A percentile compares a stretch with the other conserved stretches of the same genome.
These are phyloP conservation scores for Cystofilobasidium bisporidii DNA, from an alignment of 768 basidiomycete species.

Conservation along the genomic window DNA sequence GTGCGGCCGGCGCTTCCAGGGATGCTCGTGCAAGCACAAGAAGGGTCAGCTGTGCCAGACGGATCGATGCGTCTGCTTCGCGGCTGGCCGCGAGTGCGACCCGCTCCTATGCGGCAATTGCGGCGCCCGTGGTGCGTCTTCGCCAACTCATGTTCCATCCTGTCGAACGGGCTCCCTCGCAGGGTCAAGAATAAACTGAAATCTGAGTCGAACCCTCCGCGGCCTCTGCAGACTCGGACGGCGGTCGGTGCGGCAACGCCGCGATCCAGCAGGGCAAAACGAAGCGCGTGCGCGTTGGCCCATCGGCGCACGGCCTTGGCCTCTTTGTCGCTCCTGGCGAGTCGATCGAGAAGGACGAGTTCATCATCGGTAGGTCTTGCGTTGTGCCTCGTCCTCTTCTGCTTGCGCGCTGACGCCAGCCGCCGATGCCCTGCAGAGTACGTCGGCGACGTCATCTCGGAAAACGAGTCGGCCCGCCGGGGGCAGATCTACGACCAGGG, in stretches of 20 bases:
- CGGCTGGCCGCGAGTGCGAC: conserved; percentile 19
- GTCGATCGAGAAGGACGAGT: not conserved
- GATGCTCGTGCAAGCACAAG: not conserved
- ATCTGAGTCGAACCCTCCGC: not conserved
- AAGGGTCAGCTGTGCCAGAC: not conserved
- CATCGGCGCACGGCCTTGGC: conserved; percentile 10
- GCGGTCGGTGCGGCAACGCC: conserved; percentile 8
- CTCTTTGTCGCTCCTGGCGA: conserved; percentile 4
- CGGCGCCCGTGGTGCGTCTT: conserved; percentile 10
- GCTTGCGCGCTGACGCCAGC: too few relatives aligned
- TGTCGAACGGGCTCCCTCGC: too few relatives aligned
- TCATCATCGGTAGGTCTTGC: conserved; percentile 19
- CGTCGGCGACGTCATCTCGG: conserved; percentile 16
- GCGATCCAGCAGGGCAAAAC: conserved; percentile 6
- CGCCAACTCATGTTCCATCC: not conserved
- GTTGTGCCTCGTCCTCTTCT: too few relatives aligned
- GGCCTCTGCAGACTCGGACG: not conserved
- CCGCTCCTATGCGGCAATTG: conserved; percentile 16
- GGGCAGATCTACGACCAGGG: conserved; percentile 15
- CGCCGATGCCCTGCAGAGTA: too few relatives aligned
- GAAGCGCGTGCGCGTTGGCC: conserved; percentile 1
- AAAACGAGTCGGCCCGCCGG: conserved; percentile 10
- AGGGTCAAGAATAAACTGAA: too few relatives aligned
- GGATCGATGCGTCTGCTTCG: conserved; percentile 5
- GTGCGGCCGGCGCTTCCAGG: not conserved